Conservation (phyloP, 2,329 filamentous ascomycete species). For the Beauveria asiatica region DNA sequence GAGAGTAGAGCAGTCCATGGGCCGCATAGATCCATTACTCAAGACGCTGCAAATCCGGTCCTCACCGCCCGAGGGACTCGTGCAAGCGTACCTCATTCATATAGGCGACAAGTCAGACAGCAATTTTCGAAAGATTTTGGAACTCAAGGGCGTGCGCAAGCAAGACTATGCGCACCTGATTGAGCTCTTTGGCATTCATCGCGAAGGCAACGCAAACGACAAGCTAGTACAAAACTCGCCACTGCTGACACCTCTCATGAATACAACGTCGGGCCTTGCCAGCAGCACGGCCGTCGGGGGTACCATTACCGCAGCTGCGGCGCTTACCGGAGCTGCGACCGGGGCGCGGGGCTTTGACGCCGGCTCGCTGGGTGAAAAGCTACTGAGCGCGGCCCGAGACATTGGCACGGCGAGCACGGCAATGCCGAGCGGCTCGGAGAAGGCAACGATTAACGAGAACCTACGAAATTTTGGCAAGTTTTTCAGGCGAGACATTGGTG, state of each 20-base stretch:
- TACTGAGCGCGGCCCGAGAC: slow-evolving; percentile 81
- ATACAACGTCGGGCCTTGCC: slow-evolving; percentile 29
- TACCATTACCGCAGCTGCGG: slow-evolving; percentile 36
- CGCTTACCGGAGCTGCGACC: slow-evolving; percentile 26
- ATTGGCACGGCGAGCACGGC: slow-evolving; percentile 50
- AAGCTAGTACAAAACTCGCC: slow-evolving; percentile 63
- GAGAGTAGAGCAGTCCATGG: slow-evolving; percentile 75
- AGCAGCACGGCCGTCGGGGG: slow-evolving; percentile 25
- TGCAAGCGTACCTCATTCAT: slow-evolving; percentile 96
- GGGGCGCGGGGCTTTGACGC: slow-evolving; percentile 61
- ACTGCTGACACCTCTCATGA: slow-evolving; percentile 58
- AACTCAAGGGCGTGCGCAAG: slow-evolving; percentile 86
- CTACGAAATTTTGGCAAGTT: slow-evolving; percentile 94
- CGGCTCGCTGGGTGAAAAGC: slow-evolving; percentile 71
- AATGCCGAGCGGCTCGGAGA: slow-evolving; percentile 37
- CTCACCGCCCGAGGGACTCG: slow-evolving; percentile 83
- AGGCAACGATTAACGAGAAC: slow-evolving; percentile 81
- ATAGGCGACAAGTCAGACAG: slow-evolving; percentile 86
- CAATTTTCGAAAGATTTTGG: slow-evolving; percentile 94
- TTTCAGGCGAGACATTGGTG: slow-evolving; percentile 79
- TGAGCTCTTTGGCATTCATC: slow-evolving; percentile 74
- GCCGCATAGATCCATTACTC: slow-evolving; percentile 81
- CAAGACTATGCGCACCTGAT: slow-evolving; percentile 73
- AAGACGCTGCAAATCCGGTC: slow-evolving; percentile 94
- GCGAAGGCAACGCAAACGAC: slow-evolving; percentile 65